Percentiles rank a stretch among this genome's conserved stretches.
These are phyloP conservation scores for Calvatia gigantea DNA, from an alignment of 768 basidiomycete species.

Conservation along the genomic window DNA sequence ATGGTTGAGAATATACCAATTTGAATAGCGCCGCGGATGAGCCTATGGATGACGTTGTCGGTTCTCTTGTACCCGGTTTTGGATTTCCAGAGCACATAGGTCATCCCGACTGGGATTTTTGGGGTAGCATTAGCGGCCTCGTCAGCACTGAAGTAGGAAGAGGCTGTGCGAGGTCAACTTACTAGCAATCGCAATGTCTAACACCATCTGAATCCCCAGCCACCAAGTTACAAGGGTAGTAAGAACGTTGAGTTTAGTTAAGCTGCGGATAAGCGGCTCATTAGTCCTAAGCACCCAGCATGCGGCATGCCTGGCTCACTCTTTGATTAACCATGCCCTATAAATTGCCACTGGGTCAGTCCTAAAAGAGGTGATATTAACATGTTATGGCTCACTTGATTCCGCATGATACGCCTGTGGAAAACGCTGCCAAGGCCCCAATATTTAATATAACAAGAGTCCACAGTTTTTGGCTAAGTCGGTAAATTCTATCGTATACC, in stretches of 20 bases:
- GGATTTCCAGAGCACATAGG: neutral
- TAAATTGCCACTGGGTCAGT: neutral
- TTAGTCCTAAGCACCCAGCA: neutral
- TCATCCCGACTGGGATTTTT: neutral
- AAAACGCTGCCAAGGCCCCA: conserved; percentile 9
- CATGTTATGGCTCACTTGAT: conserved; percentile 5
- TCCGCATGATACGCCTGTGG: conserved; percentile 10
- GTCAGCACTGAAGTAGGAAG: neutral
- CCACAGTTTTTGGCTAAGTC: conserved; percentile 3
- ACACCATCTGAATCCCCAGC: conserved; percentile 10
- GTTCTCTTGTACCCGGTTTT: conserved; percentile 47
- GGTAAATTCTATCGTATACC: neutral
- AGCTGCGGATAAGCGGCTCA: neutral
- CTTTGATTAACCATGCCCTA: conserved; percentile 11
- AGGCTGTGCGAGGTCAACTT: neutral
- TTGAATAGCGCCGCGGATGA: conserved; percentile 52
- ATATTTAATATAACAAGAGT: conserved; percentile 7
- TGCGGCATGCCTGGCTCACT: neutral
- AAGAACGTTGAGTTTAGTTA: neutral
- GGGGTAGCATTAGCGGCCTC: neutral
- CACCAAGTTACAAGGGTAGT: conserved; percentile 10
- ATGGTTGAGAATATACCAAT: conserved; percentile 49
- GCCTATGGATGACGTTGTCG: conserved; percentile 47
- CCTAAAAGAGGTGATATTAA: neutral
- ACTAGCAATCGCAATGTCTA: conserved; percentile 14